phyloP scores from a whole-genome alignment of 495 filamentous ascomycete genomes.

The Penicillium pulvis region DNA sequence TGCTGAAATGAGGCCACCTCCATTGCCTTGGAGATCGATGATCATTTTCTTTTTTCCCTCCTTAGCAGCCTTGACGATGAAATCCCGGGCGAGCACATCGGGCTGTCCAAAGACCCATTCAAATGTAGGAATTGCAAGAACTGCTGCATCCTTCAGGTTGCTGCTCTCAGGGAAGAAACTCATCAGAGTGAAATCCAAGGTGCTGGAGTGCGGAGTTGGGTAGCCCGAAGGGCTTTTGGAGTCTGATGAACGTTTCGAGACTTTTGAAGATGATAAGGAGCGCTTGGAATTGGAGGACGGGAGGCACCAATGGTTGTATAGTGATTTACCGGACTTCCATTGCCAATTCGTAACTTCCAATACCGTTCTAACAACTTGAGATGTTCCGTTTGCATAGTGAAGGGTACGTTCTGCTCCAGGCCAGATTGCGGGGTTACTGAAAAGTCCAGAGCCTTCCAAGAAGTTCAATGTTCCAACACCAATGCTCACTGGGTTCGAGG shows the following conservation, averaged over 20 bases:
- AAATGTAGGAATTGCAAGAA: slow-evolving; percentile 56
- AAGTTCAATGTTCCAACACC: too few relatives aligned
- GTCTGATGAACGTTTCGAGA: background rate
- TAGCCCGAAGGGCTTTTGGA: slow-evolving; percentile 1
- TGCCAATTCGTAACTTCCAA: background rate
- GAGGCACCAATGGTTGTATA: background rate
- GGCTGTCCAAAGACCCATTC: slow-evolving; percentile 33
- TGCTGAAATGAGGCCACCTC: slow-evolving; percentile 41
- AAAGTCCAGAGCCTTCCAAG: background rate
- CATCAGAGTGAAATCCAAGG: slow-evolving; percentile 22
- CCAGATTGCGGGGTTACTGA: background rate
- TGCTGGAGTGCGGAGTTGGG: slow-evolving; percentile 11
- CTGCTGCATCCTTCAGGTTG: slow-evolving; percentile 32
- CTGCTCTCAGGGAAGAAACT: slow-evolving; percentile 40
- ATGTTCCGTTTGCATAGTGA: slow-evolving; percentile 5
- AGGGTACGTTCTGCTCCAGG: background rate
- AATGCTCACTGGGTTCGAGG: background rate
- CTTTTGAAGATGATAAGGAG: background rate
- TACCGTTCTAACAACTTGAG: background rate
- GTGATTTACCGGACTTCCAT: background rate
- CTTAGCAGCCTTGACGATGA: slow-evolving; percentile 38
- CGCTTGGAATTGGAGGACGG: background rate
- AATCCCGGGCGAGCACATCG: slow-evolving; percentile 37
- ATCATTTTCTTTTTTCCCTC: slow-evolving; percentile 46
- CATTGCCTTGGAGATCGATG: slow-evolving; percentile 55